These are phyloP conservation scores for Xerophyta viscosa DNA, from an alignment of 106 monocot species.

Conservation along the genomic window DNA sequence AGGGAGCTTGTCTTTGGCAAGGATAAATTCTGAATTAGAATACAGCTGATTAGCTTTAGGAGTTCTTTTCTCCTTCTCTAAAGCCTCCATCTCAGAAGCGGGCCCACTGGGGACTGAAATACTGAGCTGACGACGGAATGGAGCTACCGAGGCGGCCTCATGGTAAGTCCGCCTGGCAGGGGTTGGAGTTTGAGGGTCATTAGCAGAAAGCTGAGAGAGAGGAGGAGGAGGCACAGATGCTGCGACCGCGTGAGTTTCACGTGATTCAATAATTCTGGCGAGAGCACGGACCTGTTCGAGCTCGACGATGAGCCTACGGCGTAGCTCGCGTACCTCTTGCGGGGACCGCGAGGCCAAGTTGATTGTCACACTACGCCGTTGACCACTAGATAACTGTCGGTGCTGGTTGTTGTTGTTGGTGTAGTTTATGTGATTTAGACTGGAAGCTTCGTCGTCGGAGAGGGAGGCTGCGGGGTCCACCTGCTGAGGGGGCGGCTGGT, in stretches of 20 bases:
- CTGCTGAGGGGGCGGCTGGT: slow-evolving; percentile 3
- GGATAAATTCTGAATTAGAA: slow-evolving; percentile 64
- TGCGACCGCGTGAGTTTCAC: slow-evolving; percentile 11
- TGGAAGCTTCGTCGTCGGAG: slow-evolving; percentile 49
- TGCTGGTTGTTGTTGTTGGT: background rate
- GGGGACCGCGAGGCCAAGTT: slow-evolving; percentile 33
- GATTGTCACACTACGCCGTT: slow-evolving; percentile 36
- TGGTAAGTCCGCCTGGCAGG: slow-evolving; percentile 11
- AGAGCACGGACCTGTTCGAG: slow-evolving; percentile 65
- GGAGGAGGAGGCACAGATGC: slow-evolving; percentile 16
- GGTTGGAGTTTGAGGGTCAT: slow-evolving; percentile 19
- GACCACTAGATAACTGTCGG: background rate
- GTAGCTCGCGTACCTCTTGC: slow-evolving; percentile 51
- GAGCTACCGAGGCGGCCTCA: slow-evolving; percentile 13
- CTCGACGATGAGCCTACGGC: slow-evolving; percentile 45
- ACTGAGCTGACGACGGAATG: slow-evolving; percentile 26
- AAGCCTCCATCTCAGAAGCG: slow-evolving; percentile 20
- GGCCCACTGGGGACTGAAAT: slow-evolving; percentile 18
- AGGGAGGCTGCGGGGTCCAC: slow-evolving; percentile 4
- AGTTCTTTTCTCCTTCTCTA: slow-evolving; percentile 83
- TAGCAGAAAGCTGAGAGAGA: slow-evolving; percentile 51
- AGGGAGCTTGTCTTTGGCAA: slow-evolving; percentile 69
- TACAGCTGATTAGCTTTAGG: slow-evolving; percentile 85
- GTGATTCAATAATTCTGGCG: slow-evolving; percentile 30
- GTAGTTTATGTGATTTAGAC: slow-evolving; percentile 24